A percentile compares a stretch with the other conserved stretches of the same genome.
Evolutionary conservation across 768 basidiomycete species (phyloP).

Genomic region (Collybiopsis confluens): DNA sequence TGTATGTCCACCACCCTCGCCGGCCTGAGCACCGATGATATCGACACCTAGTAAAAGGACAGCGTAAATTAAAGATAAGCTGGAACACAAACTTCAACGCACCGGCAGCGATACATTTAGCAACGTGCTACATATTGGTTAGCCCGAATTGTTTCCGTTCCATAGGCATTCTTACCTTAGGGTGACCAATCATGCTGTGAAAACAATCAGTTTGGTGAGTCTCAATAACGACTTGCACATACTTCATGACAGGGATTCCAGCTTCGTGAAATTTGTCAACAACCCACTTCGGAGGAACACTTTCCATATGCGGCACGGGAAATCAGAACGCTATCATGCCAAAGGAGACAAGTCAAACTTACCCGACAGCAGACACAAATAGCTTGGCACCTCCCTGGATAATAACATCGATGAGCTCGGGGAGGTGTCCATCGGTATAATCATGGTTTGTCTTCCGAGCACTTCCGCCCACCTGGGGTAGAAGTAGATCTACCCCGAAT

Average conservation of each 20-base stretch:
- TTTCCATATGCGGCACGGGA: slow-evolving; percentile 18
- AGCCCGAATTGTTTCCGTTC: slow-evolving; percentile 8
- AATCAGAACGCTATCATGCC: neutral
- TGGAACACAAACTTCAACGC: neutral
- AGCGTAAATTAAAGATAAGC: neutral
- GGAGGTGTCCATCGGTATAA: slow-evolving; percentile 75
- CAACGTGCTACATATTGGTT: slow-evolving; percentile 48
- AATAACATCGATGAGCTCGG: slow-evolving; percentile 75
- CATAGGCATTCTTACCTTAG: slow-evolving; percentile 49
- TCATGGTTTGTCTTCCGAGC: slow-evolving; percentile 86
- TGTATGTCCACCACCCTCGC: slow-evolving; percentile 88
- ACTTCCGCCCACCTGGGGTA: slow-evolving; percentile 78
- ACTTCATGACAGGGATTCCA: slow-evolving; percentile 85
- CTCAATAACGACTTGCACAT: slow-evolving; percentile 21
- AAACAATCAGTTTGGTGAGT: slow-evolving; percentile 8
- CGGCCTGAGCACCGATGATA: slow-evolving; percentile 84
- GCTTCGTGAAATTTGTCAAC: slow-evolving; percentile 80
- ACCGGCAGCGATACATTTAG: slow-evolving; percentile 73
- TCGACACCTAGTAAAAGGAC: slow-evolving; percentile 58
- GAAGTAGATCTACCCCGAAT: slow-evolving; percentile 78
- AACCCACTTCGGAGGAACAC: slow-evolving; percentile 78
- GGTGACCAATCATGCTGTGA: slow-evolving; percentile 76
- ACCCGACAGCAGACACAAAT: slow-evolving; percentile 70
- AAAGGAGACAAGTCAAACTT: neutral
- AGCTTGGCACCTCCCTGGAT: slow-evolving; percentile 68